Evolutionary conservation across 768 basidiomycete species (phyloP).

Genomic region (Roridomyces roridus): DNA sequence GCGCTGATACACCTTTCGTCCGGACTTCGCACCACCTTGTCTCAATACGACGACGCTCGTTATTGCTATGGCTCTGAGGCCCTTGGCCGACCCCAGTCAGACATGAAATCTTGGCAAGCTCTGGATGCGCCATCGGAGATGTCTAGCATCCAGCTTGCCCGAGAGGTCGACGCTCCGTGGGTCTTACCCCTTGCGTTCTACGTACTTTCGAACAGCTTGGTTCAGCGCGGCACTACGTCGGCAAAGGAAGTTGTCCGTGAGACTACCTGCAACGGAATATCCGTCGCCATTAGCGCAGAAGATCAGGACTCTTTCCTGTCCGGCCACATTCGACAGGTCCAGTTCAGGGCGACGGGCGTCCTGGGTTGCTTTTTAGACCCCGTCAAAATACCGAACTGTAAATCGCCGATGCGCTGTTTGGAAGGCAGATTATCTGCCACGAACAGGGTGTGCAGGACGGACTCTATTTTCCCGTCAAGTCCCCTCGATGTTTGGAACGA

Average conservation of each 20-base stretch:
- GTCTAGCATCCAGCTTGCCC: background rate
- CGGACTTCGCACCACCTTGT: background rate
- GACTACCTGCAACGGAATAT: background rate
- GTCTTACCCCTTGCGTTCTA: slow-evolving; percentile 10
- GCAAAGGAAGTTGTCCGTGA: background rate
- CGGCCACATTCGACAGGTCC: background rate
- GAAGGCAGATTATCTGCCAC: too few relatives aligned
- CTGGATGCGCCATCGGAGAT: too few relatives aligned
- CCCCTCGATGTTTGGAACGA: too few relatives aligned
- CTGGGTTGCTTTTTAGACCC: too few relatives aligned
- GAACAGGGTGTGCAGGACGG: too few relatives aligned
- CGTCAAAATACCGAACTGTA: too few relatives aligned
- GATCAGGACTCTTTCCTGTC: background rate
- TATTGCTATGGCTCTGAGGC: too few relatives aligned
- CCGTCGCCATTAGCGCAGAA: background rate
- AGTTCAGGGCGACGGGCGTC: background rate
- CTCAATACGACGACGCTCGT: background rate
- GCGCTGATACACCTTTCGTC: background rate
- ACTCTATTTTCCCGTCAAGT: too few relatives aligned
- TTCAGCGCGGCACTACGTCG: background rate
- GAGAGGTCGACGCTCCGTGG: slow-evolving; percentile 5
- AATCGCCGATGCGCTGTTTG: too few relatives aligned
- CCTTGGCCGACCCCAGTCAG: too few relatives aligned
- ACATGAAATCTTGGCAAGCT: too few relatives aligned
- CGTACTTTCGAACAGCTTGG: background rate